phyloP scores from a whole-genome alignment of 208 protist species.

The Leishmania aethiopica region DNA sequence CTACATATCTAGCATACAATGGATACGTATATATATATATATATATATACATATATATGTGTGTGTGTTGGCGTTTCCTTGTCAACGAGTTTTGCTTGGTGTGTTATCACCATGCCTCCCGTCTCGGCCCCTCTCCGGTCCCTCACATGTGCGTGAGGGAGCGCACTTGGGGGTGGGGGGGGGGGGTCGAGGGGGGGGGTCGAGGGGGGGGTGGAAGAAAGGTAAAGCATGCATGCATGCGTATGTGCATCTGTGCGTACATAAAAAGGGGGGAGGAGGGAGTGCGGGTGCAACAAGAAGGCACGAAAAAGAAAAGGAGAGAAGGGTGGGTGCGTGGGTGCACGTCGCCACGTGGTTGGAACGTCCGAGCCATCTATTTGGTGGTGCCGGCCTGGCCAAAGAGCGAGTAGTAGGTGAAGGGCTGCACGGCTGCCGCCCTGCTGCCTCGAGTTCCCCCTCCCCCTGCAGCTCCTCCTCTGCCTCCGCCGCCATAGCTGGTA shows the following conservation, averaged over 20 bases:
- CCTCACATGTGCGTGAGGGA: too few relatives aligned
- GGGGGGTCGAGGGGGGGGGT: too few relatives aligned
- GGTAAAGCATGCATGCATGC: not conserved
- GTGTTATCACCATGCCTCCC: too few relatives aligned
- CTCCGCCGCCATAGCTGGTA: not conserved
- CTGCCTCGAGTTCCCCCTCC: not conserved
- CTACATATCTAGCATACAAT: not conserved
- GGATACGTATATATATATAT: too few relatives aligned
- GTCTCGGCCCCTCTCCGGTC: too few relatives aligned
- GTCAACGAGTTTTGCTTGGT: too few relatives aligned
- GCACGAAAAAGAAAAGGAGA: not conserved
- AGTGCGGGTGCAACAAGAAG: not conserved
- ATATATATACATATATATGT: too few relatives aligned
- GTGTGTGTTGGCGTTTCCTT: too few relatives aligned
- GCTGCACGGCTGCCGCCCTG: not conserved
- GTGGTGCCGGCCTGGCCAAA: slow-evolving; percentile 9
- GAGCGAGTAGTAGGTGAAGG: slow-evolving; percentile 17
- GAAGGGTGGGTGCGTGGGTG: not conserved
- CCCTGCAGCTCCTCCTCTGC: not conserved
- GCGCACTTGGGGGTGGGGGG: too few relatives aligned
- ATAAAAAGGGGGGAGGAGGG: not conserved
- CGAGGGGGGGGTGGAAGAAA: too few relatives aligned
- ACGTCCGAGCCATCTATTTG: slow-evolving; percentile 4
- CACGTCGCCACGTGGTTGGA: not conserved
- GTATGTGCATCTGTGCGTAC: not conserved